Evolutionary conservation across 2,329 filamentous ascomycete genomes (phyloP).

Genomic region (Ophiostoma perfectum): DNA sequence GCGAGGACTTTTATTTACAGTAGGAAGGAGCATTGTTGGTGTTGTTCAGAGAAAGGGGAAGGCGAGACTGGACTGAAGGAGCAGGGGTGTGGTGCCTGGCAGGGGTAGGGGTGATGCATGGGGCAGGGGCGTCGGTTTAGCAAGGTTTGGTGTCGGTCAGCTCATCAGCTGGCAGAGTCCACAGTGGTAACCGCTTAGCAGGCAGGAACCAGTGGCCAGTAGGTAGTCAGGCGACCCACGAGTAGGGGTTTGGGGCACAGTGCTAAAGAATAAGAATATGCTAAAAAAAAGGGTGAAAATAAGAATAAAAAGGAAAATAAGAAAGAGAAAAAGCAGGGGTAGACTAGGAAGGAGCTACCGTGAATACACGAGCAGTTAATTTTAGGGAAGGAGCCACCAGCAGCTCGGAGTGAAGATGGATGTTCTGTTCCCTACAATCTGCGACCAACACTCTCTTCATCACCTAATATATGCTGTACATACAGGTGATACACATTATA

Average conservation of each 20-base stretch:
- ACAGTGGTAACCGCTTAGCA: neutral
- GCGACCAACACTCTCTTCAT: neutral
- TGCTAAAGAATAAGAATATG: conserved; percentile 2
- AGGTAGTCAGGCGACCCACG: no score
- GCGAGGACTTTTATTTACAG: conserved; percentile 15
- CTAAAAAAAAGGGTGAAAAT: neutral
- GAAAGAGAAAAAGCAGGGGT: neutral
- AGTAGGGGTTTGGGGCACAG: neutral
- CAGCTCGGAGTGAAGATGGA: neutral
- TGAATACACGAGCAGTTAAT: neutral
- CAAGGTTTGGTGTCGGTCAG: neutral
- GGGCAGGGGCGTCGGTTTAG: neutral
- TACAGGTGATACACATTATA: neutral
- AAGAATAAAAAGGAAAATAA: conserved; percentile 2
- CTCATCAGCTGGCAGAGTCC: neutral
- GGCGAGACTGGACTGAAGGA: neutral
- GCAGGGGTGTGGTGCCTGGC: neutral
- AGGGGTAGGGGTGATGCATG: neutral
- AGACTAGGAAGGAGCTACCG: neutral
- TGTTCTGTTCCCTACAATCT: neutral
- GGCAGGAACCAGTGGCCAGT: no score
- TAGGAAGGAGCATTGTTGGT: neutral
- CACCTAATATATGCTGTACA: neutral
- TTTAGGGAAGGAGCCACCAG: conserved; percentile 2
- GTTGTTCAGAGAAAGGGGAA: neutral